Base-by-base conservation (phyloP, 306 rosid species). In the Elaeagnus macrophylla region DNA sequence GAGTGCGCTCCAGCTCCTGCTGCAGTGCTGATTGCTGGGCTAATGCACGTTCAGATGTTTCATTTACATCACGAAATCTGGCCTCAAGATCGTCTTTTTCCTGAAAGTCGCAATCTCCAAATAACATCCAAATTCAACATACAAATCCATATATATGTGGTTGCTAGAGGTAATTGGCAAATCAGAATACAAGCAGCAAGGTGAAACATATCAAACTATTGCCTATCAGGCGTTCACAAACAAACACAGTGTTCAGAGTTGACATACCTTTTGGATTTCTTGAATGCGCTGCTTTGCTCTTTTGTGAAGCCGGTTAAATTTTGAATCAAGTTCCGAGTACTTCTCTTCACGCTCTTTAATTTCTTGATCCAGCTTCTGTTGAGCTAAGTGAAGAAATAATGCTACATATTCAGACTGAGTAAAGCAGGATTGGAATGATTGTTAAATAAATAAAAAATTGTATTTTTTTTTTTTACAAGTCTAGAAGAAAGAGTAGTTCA, bases 201-300 rank as follows among this genome's bases (percentile, higher is more conserved):
- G n/a, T 16, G 36, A 36, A 52, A 40, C 32, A 12, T 3, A 54
- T 35, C 45, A 52, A 32, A 67, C 11, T 12, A 20, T 44, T 39
- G 15, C 18, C 16, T 32, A 25, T 15, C 44, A 71, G 17, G 42
- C 19, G 12, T 43, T 54, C 48, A 59, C 36, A 37, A 53, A 37
- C 48, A 51, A 54, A 57, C 10, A 19, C 47, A 53, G 43, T 67
- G 62, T 56, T 44, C 20, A 32, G 7, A 12, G 16, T 12, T 25
- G 41, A 55, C 42, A 53, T 72, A 87, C 96, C 96, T 84, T 87
- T 67, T 93, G 99, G 70, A 93, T 54, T 55, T 93, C 99, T 74
- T 93, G 99, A 76, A 93, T 93, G 10, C 99, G 95, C 58, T 93
- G 99, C 69, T 93, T 93, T 50, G 99, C 99, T 67, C 99, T 79